Base-by-base conservation (phyloP, 768 basidiomycete genomes). In the Kwoniella dejecticola region DNA sequence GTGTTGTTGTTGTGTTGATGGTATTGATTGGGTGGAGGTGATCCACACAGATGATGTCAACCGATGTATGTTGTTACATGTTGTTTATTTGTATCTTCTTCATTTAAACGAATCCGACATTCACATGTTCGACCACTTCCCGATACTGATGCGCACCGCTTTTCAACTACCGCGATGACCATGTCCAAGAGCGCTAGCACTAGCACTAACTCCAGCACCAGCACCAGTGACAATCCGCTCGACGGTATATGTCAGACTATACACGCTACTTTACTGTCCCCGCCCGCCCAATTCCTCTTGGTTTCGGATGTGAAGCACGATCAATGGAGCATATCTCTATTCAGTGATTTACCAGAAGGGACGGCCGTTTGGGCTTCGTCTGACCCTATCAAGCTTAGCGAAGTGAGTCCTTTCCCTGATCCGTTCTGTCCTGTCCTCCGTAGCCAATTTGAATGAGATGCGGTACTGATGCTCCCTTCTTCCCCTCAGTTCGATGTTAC, bases 201-300 rank as follows among this genome's bases (percentile, higher is more conserved):
- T n/a, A n/a, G n/a, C n/a, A n/a, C n/a, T n/a, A n/a, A n/a, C n/a
- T n/a, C n/a, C n/a, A n/a, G n/a, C n/a, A n/a, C n/a, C n/a, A n/a
- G n/a, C n/a, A n/a, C n/a, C n/a, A n/a, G n/a, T n/a, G n/a, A n/a
- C n/a, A n/a, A n/a, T n/a, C 41, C 42, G 13, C 38, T 62, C 3
- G 5, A 54, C 26, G 36, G 31, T 24, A 17, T 62, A 19, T 38
- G 41, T 6, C 60, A 62, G 26, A 50, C 40, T 6, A 62, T 62
- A 17, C 60, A 62, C 24, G 60, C 60, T 24, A 62, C 60, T 10
- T 38, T 62, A 15, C 45, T 55, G 19, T 54, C 60, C 5, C 60
- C 60, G 7, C 60, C 60, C 26, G 30, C 23, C 10, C 52, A 50
- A 30, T 62, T 62, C 36, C 30, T 62, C 24, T 42, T 62, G 0